Evolutionary conservation across 805 yeast species (phyloP).

Genomic region (Saccharomycopsis vini): DNA sequence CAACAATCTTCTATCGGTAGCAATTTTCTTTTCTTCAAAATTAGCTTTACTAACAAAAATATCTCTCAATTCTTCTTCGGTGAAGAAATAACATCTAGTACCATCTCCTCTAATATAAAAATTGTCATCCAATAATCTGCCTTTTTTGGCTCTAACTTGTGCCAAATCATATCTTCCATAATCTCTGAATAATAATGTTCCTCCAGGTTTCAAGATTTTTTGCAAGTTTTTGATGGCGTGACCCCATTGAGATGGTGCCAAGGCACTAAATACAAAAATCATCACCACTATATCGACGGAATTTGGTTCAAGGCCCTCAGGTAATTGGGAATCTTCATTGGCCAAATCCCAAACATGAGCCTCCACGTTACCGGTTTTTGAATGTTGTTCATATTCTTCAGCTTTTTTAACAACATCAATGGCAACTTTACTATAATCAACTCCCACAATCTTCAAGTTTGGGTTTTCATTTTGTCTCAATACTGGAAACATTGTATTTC

Average conservation of each 20-base stretch:
- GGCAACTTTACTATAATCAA: conserved; percentile 85
- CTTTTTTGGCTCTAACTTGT: conserved; percentile 86
- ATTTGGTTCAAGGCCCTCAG: conserved; percentile 73
- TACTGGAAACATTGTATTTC: conserved; percentile 91
- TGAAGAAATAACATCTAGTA: conserved; percentile 92
- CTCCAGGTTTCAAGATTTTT: conserved; percentile 84
- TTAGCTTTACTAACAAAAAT: conserved; percentile 50
- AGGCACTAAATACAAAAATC: conserved; percentile 90
- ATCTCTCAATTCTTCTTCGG: conserved; percentile 78
- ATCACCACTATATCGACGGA: conserved; percentile 88
- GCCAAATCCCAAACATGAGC: conserved; percentile 96
- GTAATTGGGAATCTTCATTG: conserved; percentile 60
- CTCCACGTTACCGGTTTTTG: conserved; percentile 53
- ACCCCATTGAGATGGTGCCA: conserved; percentile 86
- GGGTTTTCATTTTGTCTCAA: conserved; percentile 74
- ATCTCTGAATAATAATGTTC: conserved; percentile 80
- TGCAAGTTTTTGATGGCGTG: conserved; percentile 65
- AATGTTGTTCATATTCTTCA: conserved; percentile 40
- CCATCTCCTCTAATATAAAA: conserved; percentile 97
- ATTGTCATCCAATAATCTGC: conserved; percentile 79
- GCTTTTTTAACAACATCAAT: conserved; percentile 72
- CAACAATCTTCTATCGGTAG: conserved; percentile 80
- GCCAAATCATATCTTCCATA: conserved; percentile 95
- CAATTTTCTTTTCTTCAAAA: conserved; percentile 68
- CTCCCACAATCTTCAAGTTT: conserved; percentile 66